Base-by-base conservation (phyloP, 139 green algal genomes). In the Yamagishiella unicocca region DNA sequence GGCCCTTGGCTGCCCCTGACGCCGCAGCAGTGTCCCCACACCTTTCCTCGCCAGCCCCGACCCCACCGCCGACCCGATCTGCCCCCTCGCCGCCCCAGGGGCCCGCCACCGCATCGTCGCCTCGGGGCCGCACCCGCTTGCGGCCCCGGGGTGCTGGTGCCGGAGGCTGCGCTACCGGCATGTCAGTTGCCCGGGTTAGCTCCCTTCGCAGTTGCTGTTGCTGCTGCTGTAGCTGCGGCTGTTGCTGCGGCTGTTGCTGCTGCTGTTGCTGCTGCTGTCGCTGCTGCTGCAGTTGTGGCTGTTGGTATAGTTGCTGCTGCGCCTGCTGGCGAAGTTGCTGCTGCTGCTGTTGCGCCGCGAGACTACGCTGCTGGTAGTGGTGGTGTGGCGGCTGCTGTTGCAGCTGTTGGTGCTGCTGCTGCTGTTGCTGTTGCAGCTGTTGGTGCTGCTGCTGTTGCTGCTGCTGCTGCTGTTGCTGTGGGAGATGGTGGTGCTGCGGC, bases 281-380 rank as follows among this genome's bases (percentile, higher is more conserved):
- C 40, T 64, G 73, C 45, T 80, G 42, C 72, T 80, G 72, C 72
- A n/a, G 42, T 43, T 45, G 43, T 14, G 42, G 73, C 17, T 81
- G 73, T 43, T 54, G 71, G 8, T 61, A 43, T 80, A n/a, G 72
- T 9, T 40, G 43, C 61, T n/a, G n/a, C n/a, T n/a, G n/a, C n/a
- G n/a, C n/a, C 8, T 73, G n/a, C 29, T 73, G 64, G 9, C 21
- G 64, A 4, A 29, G 31, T 42, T 40, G 64, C 31, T 40, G 64
- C 31, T 73, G 64, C 50, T 58, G 50, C 50, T 58, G 50, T 58
- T 58, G 14, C 50, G 12, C 14, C 50, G 50, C 17, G 14, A 58
- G 12, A 12, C 50, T 58, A 17, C 50, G 67, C 37, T 76, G 67
- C 67, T 12, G 67, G 3, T 50, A 37, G 10, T 50, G 67, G 12